These are phyloP conservation scores for Penicillium sp. DNA, from an alignment of 2,329 filamentous ascomycete genomes.

Conservation along the genomic window DNA sequence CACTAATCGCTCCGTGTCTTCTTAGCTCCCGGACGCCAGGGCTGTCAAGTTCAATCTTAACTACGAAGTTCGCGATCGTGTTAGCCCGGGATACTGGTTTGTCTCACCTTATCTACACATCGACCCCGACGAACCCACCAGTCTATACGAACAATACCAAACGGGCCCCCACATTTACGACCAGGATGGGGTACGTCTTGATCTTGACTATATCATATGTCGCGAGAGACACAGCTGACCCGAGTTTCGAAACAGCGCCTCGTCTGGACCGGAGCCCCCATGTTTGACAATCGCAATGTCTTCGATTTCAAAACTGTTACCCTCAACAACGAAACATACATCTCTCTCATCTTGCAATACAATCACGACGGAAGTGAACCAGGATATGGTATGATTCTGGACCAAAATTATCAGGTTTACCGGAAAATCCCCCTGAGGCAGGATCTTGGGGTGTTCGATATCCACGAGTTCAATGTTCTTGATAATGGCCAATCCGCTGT, in stretches of 20 bases:
- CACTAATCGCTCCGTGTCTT: not conserved
- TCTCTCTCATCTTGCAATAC: constrained; percentile 45
- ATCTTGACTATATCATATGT: not conserved
- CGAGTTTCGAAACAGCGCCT: constrained; percentile 33
- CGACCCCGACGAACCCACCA: constrained; percentile 24
- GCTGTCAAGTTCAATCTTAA: constrained; percentile 30
- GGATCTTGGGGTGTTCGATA: constrained; percentile 32
- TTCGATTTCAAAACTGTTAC: constrained; percentile 48
- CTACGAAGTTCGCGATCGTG: constrained; percentile 25
- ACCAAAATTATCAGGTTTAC: constrained; percentile 47
- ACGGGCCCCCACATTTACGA: constrained; percentile 54
- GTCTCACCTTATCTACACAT: constrained; percentile 46
- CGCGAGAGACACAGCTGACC: not conserved
- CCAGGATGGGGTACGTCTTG: constrained; percentile 42
- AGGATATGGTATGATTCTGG: constrained; percentile 50
- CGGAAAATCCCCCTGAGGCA: constrained; percentile 36
- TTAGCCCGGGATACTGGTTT: constrained; percentile 50
- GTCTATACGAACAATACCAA: constrained; percentile 41
- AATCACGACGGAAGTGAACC: constrained; percentile 35
- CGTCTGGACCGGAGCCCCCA: constrained; percentile 49
- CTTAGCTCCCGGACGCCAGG: constrained; percentile 26
- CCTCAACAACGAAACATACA: constrained; percentile 45
- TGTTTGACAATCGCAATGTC: constrained; percentile 46
- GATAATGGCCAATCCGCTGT: constrained; percentile 34
- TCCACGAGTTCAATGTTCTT: constrained; percentile 41